Base-by-base conservation (phyloP, 2,329 filamentous ascomycete genomes). In the Ascochyta lentis region DNA sequence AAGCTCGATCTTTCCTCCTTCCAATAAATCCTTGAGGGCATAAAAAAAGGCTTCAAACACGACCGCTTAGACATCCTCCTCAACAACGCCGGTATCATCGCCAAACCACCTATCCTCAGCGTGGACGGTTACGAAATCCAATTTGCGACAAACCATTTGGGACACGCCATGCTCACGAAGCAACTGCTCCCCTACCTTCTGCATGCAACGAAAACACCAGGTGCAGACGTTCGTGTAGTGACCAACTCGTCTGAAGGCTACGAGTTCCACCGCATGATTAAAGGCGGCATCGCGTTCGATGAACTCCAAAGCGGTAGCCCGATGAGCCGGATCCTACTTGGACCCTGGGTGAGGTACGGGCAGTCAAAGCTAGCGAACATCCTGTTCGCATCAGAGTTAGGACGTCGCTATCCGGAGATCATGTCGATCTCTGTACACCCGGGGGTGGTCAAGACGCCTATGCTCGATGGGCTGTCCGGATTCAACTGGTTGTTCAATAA, bases 341-440 rank as follows among this genome's bases (percentile, higher is more conserved):
- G 73, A 5, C 58, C 67, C 13, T 75, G 68, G 52, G 51, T 57
- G 3, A 73, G 79, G 9, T 83, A 83, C 64, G 78, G 76, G 4
- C 77, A 80, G 45, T 75, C 70, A 47, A 83, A 83, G 59, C 70
- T 82, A 5, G 80, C 80, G 7, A 80, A 80, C 40, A 68, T 82
- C 9, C 70, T 81, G 2, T 80, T 75, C 55, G 68, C 77, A 0
- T 52, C 65, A 2, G 68, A 77, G 39, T 66, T 81, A n/a, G 76
- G 78, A 4, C 54, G 63, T 13, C 70, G 66, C 0, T 77, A 81
- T 58, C 79, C 80, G 4, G 40, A 64, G 3, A 72, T 83, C 55
- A 78, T 70, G 1, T 64, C 65, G 6, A 68, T 76, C 0, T 68
- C 76, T 0, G 56, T 81, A 3, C 80, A 83, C 59, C 81, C 80